phyloP scores from a whole-genome alignment of 345 rosid species.

The Passiflora organensis region DNA sequence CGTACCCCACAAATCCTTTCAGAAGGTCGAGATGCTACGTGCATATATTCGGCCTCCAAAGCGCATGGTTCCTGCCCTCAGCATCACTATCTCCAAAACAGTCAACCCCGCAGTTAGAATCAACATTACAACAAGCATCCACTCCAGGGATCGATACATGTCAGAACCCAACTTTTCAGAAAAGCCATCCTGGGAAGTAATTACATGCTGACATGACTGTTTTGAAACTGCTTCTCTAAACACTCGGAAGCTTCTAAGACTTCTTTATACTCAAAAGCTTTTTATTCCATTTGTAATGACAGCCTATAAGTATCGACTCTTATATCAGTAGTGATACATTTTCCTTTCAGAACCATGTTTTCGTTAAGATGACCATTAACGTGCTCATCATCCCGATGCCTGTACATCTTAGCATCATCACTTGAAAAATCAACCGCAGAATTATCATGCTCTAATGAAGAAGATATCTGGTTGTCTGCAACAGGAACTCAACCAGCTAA shows the following conservation, averaged over 20 bases:
- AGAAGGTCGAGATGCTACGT: constrained; percentile 29
- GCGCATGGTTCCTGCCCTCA: constrained; percentile 39
- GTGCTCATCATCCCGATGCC: too few species aligned
- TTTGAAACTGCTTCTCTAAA: not conserved
- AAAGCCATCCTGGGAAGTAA: constrained; percentile 24
- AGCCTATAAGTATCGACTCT: constrained; percentile 23
- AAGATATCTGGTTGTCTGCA: too few species aligned
- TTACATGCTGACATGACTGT: constrained; percentile 17
- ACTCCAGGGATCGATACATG: constrained; percentile 22
- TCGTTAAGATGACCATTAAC: not conserved
- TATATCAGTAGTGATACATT: constrained; percentile 26
- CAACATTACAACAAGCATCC: constrained; percentile 19
- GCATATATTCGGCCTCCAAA: constrained; percentile 32
- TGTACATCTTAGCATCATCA: too few species aligned
- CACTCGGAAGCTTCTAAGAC: constrained; percentile 14
- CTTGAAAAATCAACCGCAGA: too few species aligned
- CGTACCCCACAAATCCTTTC: constrained; percentile 36
- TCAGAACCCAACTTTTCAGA: constrained; percentile 20
- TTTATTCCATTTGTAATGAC: constrained; percentile 23
- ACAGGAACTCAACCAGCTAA: too few species aligned
- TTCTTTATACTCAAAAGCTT: constrained; percentile 18
- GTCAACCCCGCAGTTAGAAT: constrained; percentile 31
- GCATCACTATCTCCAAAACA: constrained; percentile 20
- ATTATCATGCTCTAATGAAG: too few species aligned
- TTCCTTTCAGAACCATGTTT: constrained; percentile 15